Base-by-base conservation (phyloP, 1,139 yeast genomes). In the Taphrina pruni region DNA sequence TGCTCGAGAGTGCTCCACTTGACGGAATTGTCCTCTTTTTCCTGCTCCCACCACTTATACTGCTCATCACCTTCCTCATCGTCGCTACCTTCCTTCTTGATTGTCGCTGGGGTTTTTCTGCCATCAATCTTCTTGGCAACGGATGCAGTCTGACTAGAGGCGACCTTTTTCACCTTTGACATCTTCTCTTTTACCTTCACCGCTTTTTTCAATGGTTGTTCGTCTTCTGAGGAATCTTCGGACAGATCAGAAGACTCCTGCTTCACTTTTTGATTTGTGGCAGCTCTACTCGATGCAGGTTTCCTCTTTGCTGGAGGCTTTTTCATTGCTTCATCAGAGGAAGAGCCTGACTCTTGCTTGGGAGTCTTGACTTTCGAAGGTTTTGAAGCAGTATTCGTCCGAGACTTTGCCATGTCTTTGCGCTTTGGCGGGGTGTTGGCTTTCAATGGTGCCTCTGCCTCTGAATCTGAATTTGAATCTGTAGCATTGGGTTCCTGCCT, bases 1-100 rank as follows among this genome's bases (percentile, higher is more conserved):
- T 94, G 98, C 72, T 86, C 91, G 69, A 94, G 81, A 1, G 93
- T 84, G 54, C 86, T 88, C 99, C 98, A 94, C 77, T 91, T 90
- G 70, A 88, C 83, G 61, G 88, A 86, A 20, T 88, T 94, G 75
- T 91, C 92, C 66, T 88, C 87, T 60, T 83, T 84, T 61, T 86
- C 86, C 66, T 85, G 87, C 78, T 90, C 96, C 97, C 97, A 92
- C 96, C 96, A 89, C 76, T 86, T 88, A 77, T 85, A 89, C 5
- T 81, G 82, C 8, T 84, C 89, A 4, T 86, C 89, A 32, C 85
- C 89, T 8, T 86, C 90, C 20, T 83, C 86, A 1, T 81, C 84
- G 17, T 70, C 70, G 20, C 58, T 65, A 26, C 71, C 71, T 38
- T 62, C 71, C 41, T 38, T 43, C 48, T 70, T 69, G 39, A 56